Evolutionary conservation across 345 rosid genomes (phyloP), one percentile per base, ranked within the genome.

Genomic region (Passiflora organensis): DNA sequence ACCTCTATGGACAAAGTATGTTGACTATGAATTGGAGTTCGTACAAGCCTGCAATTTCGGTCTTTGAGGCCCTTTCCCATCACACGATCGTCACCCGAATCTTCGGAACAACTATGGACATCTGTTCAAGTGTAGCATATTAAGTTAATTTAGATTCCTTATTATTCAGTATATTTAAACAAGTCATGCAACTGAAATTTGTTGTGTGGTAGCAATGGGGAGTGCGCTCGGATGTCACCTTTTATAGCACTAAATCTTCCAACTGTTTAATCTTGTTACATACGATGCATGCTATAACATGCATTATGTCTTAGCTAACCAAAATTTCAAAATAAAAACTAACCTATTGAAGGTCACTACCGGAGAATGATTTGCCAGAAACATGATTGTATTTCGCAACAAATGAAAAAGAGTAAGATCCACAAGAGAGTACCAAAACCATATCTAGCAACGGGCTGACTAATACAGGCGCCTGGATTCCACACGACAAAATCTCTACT

Each of bases 41-140:
- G 82, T 91, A 53, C 98, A 88, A 73, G 83, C 88, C 39, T 91
- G 98, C 85, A 91, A 91, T 70, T 91, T 91, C 55, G 98, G 89
- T 43, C 70, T 72, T 64, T 21, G 23, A 19, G 56, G 63, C 1
- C 25, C 6, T 23, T 41, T 19, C 20, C 34, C 22, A 8, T 45
- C 32, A 22, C 60, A n/a, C 39, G 22, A 18, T 44, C 51, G 36
- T 36, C 46, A 17, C 32, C 51, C 17, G 37, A 2, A 22, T 13
- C 6, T 6, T 44, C 43, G 23, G 13, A 10, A 48, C 22, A 12
- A 16, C 14, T 43, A 13, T 14, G 32, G 11, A 43, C 54, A 17
- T 20, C 53, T 43, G 6, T 22, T 13, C 55, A 51, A 51, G 53
- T 58, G 62, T 58, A 51, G 69, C 42, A 34, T 21, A 16, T 13